Percentiles rank a stretch among this genome's conserved stretches.
Conservation (phyloP, 164 flowering plant genomes). For the Protea cynaroides region DNA sequence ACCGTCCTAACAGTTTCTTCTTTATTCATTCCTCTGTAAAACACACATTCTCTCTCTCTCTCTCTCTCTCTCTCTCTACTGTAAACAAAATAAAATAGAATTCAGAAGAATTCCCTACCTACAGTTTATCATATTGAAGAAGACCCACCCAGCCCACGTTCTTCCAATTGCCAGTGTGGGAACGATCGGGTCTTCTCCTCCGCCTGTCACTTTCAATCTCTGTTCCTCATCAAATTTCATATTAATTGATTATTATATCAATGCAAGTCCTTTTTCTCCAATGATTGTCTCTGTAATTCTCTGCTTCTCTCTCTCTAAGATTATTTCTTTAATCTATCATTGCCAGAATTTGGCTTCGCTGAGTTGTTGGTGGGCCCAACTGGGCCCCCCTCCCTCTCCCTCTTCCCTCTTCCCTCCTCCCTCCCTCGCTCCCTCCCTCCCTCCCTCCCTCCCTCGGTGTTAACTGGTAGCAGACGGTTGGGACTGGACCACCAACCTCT, state of each 20-base stretch:
- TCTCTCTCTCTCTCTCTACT: not conserved
- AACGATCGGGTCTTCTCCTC: not conserved
- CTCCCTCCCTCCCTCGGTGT: no score
- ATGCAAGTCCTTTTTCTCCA: not conserved
- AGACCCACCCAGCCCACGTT: constrained; percentile 11
- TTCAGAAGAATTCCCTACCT: constrained; percentile 2
- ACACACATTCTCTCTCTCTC: no score
- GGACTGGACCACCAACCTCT: constrained; percentile 9
- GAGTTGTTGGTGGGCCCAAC: constrained; percentile 39
- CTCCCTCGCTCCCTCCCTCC: no score
- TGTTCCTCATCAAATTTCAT: not conserved
- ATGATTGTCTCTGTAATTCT: not conserved
- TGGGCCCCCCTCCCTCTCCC: no score
- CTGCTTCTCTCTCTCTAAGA: not conserved
- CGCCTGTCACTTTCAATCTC: not conserved
- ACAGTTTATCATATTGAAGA: constrained; percentile 10
- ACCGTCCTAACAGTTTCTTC: no score
- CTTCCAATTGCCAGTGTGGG: constrained; percentile 7
- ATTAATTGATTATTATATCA: not conserved
- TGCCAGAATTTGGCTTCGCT: constrained; percentile 35
- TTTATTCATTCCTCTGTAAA: no score
- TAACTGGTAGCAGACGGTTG: constrained; percentile 25
- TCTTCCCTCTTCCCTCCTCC: no score
- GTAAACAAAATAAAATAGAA: no score
- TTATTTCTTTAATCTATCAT: constrained; percentile 21